Conservation (phyloP, 2,329 filamentous ascomycete genomes). For the Ceratocystis eucalypticola region DNA sequence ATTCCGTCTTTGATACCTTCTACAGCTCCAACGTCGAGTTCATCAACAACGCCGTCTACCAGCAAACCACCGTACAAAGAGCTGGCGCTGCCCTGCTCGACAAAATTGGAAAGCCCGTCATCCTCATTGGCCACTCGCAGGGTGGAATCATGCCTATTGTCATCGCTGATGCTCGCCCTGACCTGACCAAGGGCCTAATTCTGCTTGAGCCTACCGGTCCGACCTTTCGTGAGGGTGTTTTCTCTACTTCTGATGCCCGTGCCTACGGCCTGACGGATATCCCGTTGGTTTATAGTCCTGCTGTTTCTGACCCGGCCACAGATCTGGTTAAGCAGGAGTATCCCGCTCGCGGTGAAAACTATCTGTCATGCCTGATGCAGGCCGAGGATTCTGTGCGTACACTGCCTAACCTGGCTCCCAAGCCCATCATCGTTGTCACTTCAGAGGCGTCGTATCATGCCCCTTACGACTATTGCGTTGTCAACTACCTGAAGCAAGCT, state of each 20-base stretch:
- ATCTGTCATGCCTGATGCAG: conserved; percentile 27
- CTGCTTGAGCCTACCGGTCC: conserved; percentile 36
- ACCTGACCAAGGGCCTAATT: conserved; percentile 31
- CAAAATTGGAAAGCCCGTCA: conserved; percentile 29
- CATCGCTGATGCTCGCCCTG: conserved; percentile 31
- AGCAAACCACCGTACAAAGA: conserved; percentile 28
- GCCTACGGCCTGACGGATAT: conserved; percentile 36
- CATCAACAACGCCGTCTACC: conserved; percentile 25
- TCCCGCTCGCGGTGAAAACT: conserved; percentile 21
- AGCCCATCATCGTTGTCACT: conserved; percentile 31
- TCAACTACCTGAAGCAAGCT: conserved; percentile 32
- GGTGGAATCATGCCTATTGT: conserved; percentile 32
- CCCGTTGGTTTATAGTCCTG: conserved; percentile 35
- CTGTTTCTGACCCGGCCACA: conserved; percentile 26
- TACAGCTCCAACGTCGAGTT: conserved; percentile 31
- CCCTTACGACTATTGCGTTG: conserved; percentile 33
- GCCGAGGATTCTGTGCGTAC: conserved; percentile 23
- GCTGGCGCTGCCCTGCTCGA: conserved; percentile 33
- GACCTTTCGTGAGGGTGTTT: conserved; percentile 32
- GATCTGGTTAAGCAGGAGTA: conserved; percentile 27
- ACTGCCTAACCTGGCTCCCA: conserved; percentile 27
- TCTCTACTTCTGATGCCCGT: conserved; percentile 26
- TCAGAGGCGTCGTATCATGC: conserved; percentile 33
- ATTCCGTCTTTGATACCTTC: conserved; percentile 31
- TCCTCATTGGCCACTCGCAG: conserved; percentile 33